These are phyloP conservation scores for Podosphaera aphanis DNA, from an alignment of 2,329 filamentous ascomycete genomes.

Conservation along the genomic window DNA sequence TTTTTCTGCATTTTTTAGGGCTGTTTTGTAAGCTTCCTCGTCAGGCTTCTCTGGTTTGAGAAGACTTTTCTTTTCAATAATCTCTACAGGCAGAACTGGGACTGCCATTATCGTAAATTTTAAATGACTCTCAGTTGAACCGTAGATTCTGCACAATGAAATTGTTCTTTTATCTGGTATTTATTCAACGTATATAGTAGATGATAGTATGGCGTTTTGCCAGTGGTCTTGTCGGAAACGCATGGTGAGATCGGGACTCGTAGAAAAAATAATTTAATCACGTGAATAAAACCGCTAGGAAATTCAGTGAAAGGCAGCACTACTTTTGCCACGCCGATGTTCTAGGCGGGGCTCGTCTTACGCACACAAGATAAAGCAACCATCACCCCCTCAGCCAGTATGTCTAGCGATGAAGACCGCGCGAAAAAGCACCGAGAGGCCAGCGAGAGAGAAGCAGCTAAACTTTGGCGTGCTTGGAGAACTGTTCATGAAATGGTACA, in stretches of 20 bases:
- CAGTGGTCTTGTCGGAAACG: too few species aligned
- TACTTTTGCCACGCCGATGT: too few species aligned
- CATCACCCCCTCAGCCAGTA: slow-evolving; percentile 1
- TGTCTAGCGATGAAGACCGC: slow-evolving; percentile 14
- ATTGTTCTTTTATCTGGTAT: background rate
- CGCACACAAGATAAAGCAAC: background rate
- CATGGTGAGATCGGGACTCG: background rate
- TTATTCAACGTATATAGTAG: background rate
- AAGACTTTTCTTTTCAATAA: slow-evolving; percentile 16
- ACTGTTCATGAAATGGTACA: slow-evolving; percentile 88
- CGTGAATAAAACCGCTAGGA: background rate
- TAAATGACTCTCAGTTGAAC: background rate
- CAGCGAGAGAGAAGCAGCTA: slow-evolving; percentile 24
- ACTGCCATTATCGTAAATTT: slow-evolving; percentile 4
- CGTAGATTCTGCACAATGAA: background rate
- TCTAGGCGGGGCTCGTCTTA: too few species aligned
- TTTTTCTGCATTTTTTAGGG: slow-evolving; percentile 64
- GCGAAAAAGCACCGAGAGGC: slow-evolving; percentile 14
- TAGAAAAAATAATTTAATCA: background rate
- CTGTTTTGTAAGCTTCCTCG: slow-evolving; percentile 60
- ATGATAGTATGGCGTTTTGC: background rate
- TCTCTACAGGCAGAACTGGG: slow-evolving; percentile 21
- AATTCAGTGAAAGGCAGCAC: background rate
- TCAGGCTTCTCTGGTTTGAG: slow-evolving; percentile 66
- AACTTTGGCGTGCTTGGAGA: slow-evolving; percentile 82